A percentile compares a stretch with the other conserved stretches of the same genome.
phyloP scores from a whole-genome alignment of 768 basidiomycete genomes.

The Leccinum fibrillosum region DNA sequence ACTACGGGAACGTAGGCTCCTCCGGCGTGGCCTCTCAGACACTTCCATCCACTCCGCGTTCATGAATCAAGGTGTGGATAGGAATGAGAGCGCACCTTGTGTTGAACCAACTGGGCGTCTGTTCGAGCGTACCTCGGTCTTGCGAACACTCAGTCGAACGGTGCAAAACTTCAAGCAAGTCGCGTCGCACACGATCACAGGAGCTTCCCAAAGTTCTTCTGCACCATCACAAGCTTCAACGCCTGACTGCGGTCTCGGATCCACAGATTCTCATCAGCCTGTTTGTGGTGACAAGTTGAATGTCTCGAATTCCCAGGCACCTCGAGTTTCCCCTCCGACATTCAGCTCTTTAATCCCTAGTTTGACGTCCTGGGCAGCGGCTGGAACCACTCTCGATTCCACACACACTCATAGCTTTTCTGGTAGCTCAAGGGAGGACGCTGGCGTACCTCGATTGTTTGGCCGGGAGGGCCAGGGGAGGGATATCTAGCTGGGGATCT shows the following conservation, averaged over 20 bases:
- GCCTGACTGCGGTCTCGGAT: constrained; percentile 3
- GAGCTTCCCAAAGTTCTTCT: constrained; percentile 8
- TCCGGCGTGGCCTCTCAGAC: constrained; percentile 82
- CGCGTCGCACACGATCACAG: constrained; percentile 29
- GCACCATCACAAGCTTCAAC: constrained; percentile 8
- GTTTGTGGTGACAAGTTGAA: constrained; percentile 3
- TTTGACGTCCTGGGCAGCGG: constrained; percentile 35
- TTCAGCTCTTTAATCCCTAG: constrained; percentile 30
- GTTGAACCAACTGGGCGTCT: constrained; percentile 23
- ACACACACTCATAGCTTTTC: constrained; percentile 8
- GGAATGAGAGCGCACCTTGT: background rate
- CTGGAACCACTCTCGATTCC: constrained; percentile 22
- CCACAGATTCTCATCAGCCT: constrained; percentile 2
- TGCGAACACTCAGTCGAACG: constrained; percentile 52
- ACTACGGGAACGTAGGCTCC: constrained; percentile 64
- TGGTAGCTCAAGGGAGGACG: constrained; percentile 16
- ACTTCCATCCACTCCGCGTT: constrained; percentile 91
- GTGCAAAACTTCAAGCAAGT: constrained; percentile 47
- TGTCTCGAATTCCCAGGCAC: constrained; percentile 18
- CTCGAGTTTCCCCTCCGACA: constrained; percentile 21
- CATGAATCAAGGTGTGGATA: constrained; percentile 48
- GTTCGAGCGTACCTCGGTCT: constrained; percentile 46
- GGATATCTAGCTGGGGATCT: constrained; percentile 19
- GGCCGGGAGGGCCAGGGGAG: constrained; percentile 25
- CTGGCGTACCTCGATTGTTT: constrained; percentile 22